Evolutionary conservation across 805 yeast genomes (phyloP), one percentile per base, ranked within the genome.

Genomic region (Wickerhamiella parazyma): DNA sequence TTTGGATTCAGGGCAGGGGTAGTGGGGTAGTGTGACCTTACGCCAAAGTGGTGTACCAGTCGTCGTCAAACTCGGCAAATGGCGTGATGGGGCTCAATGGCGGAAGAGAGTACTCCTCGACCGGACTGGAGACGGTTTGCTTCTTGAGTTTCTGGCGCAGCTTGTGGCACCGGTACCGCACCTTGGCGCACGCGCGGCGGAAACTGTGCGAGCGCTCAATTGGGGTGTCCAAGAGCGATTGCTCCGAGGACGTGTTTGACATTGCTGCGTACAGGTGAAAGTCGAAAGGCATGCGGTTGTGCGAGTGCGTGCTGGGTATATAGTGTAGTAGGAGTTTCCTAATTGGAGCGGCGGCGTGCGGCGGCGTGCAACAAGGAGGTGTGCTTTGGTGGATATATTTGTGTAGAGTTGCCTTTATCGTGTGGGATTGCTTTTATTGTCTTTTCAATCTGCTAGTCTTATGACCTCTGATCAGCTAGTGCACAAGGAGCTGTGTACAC

Each of bases 231-330:
- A 31, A 26, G 1, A 21, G 36, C 4, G 31, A 31, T 36, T 22
- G 31, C 42, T 39, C n/a, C n/a, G 42, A 39, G 29, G 33, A 39
- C 9, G 14, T 31, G 17, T 25, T 33, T n/a, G 22, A 20, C 21
- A 11, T 16, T 8, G 35, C 21, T 2, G 42, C 36, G 16, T 39
- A 39, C 8, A 22, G 14, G 33, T 39, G 42, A n/a, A 39, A 39
- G 31, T 39, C 33, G 20, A 29, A 14, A 39, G 36, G 21, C 16
- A 21, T 31, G 36, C 3, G 18, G 7, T 3, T 18, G 7, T 9
- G 17, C 9, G 3, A 3, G 35, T 78, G 76, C 51, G 71, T 81
- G 75, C 67, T 81, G 52, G 63, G 74, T 34, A 55, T 80, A 48
- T 81, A n/a, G n/a, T n/a, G 85, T 14, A 10, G 73, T 71, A 14